Evolutionary conservation across 352 stramenopile genomes (phyloP).

Genomic region (Globisporangium middletonii): DNA sequence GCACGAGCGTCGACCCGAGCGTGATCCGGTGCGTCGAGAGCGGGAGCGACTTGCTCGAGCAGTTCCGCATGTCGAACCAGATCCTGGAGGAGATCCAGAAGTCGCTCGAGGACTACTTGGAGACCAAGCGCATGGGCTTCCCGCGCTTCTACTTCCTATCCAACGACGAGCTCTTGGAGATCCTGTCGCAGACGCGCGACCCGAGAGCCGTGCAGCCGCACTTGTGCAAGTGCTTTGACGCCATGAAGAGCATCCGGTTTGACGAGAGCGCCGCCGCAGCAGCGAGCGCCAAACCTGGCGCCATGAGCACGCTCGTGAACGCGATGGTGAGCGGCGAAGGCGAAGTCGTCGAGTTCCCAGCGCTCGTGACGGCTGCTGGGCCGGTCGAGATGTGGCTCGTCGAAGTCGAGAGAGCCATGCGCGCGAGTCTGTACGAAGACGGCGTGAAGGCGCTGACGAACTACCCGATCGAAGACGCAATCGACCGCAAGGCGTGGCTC

Average conservation of each 20-base stretch:
- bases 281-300: slow-evolving; percentile 16
- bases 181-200: slow-evolving; percentile 87
- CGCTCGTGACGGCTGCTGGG: slow-evolving; percentile 70
- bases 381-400: slow-evolving; percentile 86
- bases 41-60: slow-evolving; percentile 65
- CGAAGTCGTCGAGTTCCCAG: slow-evolving; percentile 78
- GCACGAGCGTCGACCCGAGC: slow-evolving; percentile 65
- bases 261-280: slow-evolving; percentile 21
- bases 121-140: slow-evolving; percentile 91
- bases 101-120: slow-evolving; percentile 88
- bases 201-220: slow-evolving; percentile 87
- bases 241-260: slow-evolving; percentile 91
- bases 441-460: slow-evolving; percentile 76
- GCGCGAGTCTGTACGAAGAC: slow-evolving; percentile 80
- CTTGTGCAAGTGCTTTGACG: slow-evolving; percentile 90
- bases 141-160: slow-evolving; percentile 91
- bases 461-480: slow-evolving; percentile 85
- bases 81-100: slow-evolving; percentile 91
- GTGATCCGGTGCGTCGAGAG: slow-evolving; percentile 76
- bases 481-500: slow-evolving; percentile 86
- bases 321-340: slow-evolving; percentile 85
- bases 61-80: slow-evolving; percentile 81
- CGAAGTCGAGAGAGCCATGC: slow-evolving; percentile 86
- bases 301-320: slow-evolving; percentile 49
- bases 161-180: slow-evolving; percentile 90